phyloP scores from a whole-genome alignment of 169 alveolate species.

The Plasmodium reichenowi region DNA sequence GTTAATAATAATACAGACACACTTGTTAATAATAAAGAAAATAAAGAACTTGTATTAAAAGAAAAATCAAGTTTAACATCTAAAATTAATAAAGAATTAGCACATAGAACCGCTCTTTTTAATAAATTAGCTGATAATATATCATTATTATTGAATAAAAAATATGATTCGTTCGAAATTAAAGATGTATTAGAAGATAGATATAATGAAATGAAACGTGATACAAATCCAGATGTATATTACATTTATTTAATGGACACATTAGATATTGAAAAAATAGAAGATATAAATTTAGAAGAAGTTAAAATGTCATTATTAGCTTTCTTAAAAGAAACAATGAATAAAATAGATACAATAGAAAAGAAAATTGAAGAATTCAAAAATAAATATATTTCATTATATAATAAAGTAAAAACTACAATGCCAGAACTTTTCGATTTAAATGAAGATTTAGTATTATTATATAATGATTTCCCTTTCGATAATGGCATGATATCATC shows the following conservation, averaged over 20 bases:
- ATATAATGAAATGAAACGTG: constrained; percentile 35
- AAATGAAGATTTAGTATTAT: constrained; percentile 9
- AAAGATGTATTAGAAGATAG: constrained; percentile 39
- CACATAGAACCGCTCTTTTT: constrained; percentile 9
- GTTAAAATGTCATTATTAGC: neutral
- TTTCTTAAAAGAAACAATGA: constrained; percentile 3
- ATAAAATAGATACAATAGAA: constrained; percentile 1
- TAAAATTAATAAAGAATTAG: constrained; percentile 5
- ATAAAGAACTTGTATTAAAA: neutral
- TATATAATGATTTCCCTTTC: constrained; percentile 35
- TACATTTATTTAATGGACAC: constrained; percentile 6
- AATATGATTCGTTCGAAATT: constrained; percentile 14
- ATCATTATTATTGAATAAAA: neutral
- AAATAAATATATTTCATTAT: constrained; percentile 3
- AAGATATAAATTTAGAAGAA: neutral
- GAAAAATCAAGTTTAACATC: neutral
- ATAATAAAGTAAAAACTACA: constrained; percentile 9
- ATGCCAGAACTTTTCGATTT: constrained; percentile 3
- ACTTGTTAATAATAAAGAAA: constrained; percentile 14
- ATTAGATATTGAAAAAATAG: neutral
- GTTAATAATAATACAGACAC: neutral
- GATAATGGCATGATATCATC: constrained; percentile 35
- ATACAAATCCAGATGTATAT: constrained; percentile 9
- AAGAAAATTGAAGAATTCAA: neutral
- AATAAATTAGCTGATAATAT: constrained; percentile 13